Evolutionary conservation across 805 yeast genomes (phyloP).

Genomic region (Wickerhamiella brachini): DNA sequence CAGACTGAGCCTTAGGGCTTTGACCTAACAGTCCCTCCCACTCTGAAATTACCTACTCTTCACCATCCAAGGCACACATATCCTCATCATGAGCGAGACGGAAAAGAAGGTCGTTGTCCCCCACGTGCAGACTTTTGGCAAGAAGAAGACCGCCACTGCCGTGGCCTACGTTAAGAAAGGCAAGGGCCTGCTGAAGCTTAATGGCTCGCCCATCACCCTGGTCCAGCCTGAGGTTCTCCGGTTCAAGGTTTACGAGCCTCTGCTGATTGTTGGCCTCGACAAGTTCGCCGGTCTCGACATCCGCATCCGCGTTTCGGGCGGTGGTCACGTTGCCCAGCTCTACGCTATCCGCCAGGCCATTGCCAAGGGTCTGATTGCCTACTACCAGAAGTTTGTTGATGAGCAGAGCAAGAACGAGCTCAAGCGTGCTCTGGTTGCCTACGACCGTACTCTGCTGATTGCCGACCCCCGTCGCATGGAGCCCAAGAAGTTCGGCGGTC

Average conservation of each 20-base stretch:
- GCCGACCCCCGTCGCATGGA: constrained; percentile 99
- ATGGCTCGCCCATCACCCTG: constrained; percentile 98
- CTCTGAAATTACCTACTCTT: constrained; percentile 1
- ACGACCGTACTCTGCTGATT: constrained; percentile 98
- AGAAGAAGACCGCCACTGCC: constrained; percentile 99
- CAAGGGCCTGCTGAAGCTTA: constrained; percentile 97
- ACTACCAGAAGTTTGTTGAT: constrained; percentile 98
- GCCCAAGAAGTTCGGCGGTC: constrained; percentile 99
- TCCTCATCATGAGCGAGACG: constrained; percentile 5
- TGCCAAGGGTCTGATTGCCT: constrained; percentile 99
- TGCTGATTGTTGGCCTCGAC: constrained; percentile 95
- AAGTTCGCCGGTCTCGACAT: constrained; percentile 96
- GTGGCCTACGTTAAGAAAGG: constrained; percentile 99
- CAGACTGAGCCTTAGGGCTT: constrained; percentile 1
- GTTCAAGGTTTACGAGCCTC: constrained; percentile 99
- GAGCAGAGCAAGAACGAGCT: constrained; percentile 99
- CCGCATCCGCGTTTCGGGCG: constrained; percentile 98
- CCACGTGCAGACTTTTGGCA: constrained; percentile 83
- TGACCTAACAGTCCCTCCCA: not conserved
- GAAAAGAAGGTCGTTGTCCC: constrained; percentile 4
- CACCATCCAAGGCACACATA: not conserved
- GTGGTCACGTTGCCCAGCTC: constrained; percentile 99
- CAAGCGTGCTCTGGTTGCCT: constrained; percentile 92
- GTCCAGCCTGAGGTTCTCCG: constrained; percentile 98
- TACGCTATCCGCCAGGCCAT: constrained; percentile 99